These are phyloP conservation scores for Cutaneotrichosporon mucoides DNA, from an alignment of 1,284 basidiomycete genomes.

Conservation along the genomic window DNA sequence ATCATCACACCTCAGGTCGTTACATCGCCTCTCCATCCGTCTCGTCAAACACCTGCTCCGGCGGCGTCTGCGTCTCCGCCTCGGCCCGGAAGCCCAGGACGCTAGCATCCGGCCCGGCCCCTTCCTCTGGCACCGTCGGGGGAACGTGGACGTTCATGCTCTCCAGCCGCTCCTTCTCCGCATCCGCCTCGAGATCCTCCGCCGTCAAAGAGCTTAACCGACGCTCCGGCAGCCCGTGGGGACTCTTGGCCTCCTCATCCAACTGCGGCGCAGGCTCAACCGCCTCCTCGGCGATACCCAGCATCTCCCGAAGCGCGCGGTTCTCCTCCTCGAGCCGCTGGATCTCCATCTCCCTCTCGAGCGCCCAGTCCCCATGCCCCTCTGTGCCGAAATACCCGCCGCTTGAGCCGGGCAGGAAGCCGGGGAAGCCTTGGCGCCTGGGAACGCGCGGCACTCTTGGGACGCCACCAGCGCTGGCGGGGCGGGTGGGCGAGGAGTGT, in stretches of 20 bases:
- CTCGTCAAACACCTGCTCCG: constrained; percentile 22
- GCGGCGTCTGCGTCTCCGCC: constrained; percentile 3
- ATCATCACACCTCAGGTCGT: background rate
- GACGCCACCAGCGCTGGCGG: background rate
- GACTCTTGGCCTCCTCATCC: constrained; percentile 14
- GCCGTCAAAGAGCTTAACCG: constrained; percentile 37
- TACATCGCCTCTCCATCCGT: constrained; percentile 17
- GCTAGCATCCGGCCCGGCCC: background rate
- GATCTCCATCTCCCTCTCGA: constrained; percentile 79
- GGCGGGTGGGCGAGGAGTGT: background rate
- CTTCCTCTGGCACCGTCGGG: constrained; percentile 2
- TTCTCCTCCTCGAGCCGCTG: constrained; percentile 75
- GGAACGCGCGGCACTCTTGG: constrained; percentile 13
- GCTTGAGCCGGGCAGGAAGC: constrained; percentile 34
- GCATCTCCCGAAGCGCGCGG: constrained; percentile 62
- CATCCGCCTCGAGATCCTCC: constrained; percentile 39
- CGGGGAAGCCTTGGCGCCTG: constrained; percentile 24
- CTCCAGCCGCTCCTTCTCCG: constrained; percentile 32
- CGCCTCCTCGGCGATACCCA: constrained; percentile 57
- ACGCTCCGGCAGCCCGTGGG: constrained; percentile 11
- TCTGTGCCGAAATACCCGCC: constrained; percentile 46
- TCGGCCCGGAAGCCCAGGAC: constrained; percentile 19
- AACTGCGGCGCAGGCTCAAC: constrained; percentile 8
- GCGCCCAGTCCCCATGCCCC: constrained; percentile 66
- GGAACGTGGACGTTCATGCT: constrained; percentile 7